Evolutionary conservation across 345 rosid genomes (phyloP), one percentile per base, ranked within the genome.

Genomic region (Fremontodendron californicum): DNA sequence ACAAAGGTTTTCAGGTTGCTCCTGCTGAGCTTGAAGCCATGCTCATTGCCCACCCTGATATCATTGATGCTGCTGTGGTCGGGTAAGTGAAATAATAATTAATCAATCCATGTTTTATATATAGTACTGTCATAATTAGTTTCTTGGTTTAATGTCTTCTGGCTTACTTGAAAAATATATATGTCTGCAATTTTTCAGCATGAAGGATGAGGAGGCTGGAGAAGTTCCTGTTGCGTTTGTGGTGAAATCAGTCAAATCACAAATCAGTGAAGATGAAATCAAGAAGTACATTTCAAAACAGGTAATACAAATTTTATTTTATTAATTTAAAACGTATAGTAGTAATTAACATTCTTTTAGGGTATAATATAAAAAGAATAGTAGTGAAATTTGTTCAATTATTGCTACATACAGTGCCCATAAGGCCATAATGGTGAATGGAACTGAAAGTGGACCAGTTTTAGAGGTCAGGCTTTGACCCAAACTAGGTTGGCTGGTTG

Each of bases 201-300:
- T 86, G 92, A 87, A 87, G 58, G 97, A 92, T 70, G 92, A 86
- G 39, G 85, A 81, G 13, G 92, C 93, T 8, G 97, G 94, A 15
- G 93, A 92, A 79, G 85, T 89, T 81, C 97, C 93, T 1, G 89
- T 86, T 46, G 96, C 97, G 9, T 90, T 92, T 78, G 91, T 92
- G 45, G 94, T 92, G 69, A 82, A 70, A 83, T 77, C 88, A 8
- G 83, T 84, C 57, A 88, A 83, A 68, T 87, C 92, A 0, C 46
- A 85, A 57, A 81, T 91, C 76, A 73, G 84, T 18, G 96, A 89
- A 79, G 89, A 85, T 55, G 96, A 90, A 15, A 82, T 92, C 80
- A 90, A 86, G 60, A 81, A 87, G 42, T 91, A 84, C 68, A 87
- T 91, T 48, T 86, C 90, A 2, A 88, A 90, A 76, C 94, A 92